Base-by-base conservation (phyloP, 1,284 basidiomycete species). In the Sporisorium exsertum region DNA sequence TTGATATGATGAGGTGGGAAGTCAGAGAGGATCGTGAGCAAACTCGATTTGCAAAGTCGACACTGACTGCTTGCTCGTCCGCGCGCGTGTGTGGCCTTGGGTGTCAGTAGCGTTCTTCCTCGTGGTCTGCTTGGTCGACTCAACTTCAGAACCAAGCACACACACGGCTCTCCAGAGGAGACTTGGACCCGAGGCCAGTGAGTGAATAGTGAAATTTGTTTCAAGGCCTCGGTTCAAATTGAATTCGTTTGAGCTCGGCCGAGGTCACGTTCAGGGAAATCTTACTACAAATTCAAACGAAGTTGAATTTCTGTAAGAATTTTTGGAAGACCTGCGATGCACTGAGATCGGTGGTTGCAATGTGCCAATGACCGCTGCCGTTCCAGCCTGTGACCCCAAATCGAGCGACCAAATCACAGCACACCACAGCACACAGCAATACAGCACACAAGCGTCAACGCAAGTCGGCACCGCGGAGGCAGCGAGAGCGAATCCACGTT, bases 21-120 rank as follows among this genome's bases (percentile, higher is more conserved):
- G 67, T 63, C 58, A 72, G 69, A 72, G 58, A 67, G 68, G 72
- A 75, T 75, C 67, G 72, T 66, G 72, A 75, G 61, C 64, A 73
- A 69, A 64, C 51, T 64, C 66, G 66, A 74, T 57, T 65, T 57
- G 49, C 62, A 64, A 73, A 49, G 69, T 66, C 58, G 55, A 64
- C 50, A 64, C 50, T 45, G 49, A 24, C 49, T 49, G 22, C 4
- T 9, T 16, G 45, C 22, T 62, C 33, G 49, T 46, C 22, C 32
- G 45, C 15, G 45, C 15, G 8, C 33, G 32, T 27, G 42, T 42
- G 32, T 50, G 47, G 32, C n/a, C 51, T 40, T 52, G 33, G 55
- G 22, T 45, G 33, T 27, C 40, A 43, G 47, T 27, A 37, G 27
- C 33, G 27, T 29, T 40, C 32, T 56, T 56, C 40, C 40, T 27